phyloP scores from a whole-genome alignment of 495 filamentous ascomycete species.

The Talaromyces nanjingensis region DNA sequence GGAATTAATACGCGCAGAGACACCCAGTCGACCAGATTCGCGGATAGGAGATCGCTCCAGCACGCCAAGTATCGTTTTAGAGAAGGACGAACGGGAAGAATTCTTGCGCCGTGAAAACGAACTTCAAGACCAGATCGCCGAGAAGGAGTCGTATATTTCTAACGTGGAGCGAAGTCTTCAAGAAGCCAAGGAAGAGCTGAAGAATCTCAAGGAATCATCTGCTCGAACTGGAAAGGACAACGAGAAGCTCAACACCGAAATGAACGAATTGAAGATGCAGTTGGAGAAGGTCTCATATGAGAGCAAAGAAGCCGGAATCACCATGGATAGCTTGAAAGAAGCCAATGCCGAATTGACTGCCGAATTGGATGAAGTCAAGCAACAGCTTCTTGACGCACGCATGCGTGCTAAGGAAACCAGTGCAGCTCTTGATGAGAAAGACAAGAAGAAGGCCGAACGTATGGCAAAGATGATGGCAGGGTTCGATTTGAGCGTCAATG shows the following conservation, averaged over 20 bases:
- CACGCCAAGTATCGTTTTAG: conserved; percentile 78
- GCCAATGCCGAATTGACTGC: conserved; percentile 86
- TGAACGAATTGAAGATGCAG: conserved; percentile 91
- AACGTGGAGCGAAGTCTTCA: conserved; percentile 69
- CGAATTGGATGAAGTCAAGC: conserved; percentile 93
- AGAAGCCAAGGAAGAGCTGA: conserved; percentile 76
- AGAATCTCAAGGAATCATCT: conserved; percentile 73
- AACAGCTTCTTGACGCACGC: conserved; percentile 89
- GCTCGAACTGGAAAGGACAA: conserved; percentile 76
- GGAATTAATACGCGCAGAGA: conserved; percentile 46
- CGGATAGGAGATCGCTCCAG: conserved; percentile 79
- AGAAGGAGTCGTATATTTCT: conserved; percentile 78
- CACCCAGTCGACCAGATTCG: conserved; percentile 68
- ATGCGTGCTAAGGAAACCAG: conserved; percentile 92
- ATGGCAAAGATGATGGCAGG: conserved; percentile 99
- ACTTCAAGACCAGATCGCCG: conserved; percentile 89
- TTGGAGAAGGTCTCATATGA: conserved; percentile 92
- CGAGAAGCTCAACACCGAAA: conserved; percentile 72
- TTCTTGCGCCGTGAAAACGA: conserved; percentile 95
- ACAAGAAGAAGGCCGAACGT: conserved; percentile 95
- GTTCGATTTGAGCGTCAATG: conserved; percentile 84
- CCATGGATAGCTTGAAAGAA: conserved; percentile 95
- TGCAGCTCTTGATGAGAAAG: conserved; percentile 86
- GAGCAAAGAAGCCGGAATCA: conserved; percentile 92
- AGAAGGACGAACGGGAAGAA: conserved; percentile 95